These are phyloP conservation scores for Nephromyces sp. DNA, from an alignment of 169 alveolate genomes.

Conservation along the genomic window DNA sequence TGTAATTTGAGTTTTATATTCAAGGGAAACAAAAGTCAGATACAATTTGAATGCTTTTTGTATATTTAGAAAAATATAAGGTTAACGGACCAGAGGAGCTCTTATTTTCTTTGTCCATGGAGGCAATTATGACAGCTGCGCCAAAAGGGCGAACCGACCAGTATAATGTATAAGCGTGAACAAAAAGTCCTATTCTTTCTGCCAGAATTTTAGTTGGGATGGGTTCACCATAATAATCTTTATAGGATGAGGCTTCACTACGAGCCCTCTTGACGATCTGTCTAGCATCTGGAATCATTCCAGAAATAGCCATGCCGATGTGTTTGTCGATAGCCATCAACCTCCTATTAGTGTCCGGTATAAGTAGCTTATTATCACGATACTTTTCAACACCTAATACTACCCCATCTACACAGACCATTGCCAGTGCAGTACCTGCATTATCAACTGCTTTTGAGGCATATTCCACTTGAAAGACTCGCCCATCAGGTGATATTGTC, in stretches of 20 bases:
- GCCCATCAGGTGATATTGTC: constrained; percentile 92
- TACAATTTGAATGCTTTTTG: too few relatives aligned
- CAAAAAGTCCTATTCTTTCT: constrained; percentile 70
- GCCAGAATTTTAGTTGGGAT: constrained; percentile 69
- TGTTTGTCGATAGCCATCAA: constrained; percentile 52
- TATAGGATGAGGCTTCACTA: constrained; percentile 60
- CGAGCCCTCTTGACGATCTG: constrained; percentile 68
- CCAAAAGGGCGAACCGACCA: constrained; percentile 79
- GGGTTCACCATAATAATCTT: constrained; percentile 58
- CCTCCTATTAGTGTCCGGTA: constrained; percentile 70
- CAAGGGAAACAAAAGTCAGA: too few relatives aligned
- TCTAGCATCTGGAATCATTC: constrained; percentile 78
- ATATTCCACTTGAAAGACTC: constrained; percentile 66
- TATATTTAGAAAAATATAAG: background rate
- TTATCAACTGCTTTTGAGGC: constrained; percentile 78
- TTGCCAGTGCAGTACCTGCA: constrained; percentile 70
- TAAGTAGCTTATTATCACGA: constrained; percentile 56
- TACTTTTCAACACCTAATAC: constrained; percentile 75
- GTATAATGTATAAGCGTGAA: constrained; percentile 70
- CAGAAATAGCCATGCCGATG: constrained; percentile 66
- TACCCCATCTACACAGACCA: constrained; percentile 72
- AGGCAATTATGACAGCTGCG: constrained; percentile 61
- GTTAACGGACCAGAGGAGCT: constrained; percentile 3
- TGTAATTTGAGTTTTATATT: too few relatives aligned
- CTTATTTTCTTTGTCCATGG: constrained; percentile 56